Evolutionary conservation across 2,329 filamentous ascomycete genomes (phyloP), one percentile per base, ranked within the genome.

Genomic region (Xylariaceae sp.): DNA sequence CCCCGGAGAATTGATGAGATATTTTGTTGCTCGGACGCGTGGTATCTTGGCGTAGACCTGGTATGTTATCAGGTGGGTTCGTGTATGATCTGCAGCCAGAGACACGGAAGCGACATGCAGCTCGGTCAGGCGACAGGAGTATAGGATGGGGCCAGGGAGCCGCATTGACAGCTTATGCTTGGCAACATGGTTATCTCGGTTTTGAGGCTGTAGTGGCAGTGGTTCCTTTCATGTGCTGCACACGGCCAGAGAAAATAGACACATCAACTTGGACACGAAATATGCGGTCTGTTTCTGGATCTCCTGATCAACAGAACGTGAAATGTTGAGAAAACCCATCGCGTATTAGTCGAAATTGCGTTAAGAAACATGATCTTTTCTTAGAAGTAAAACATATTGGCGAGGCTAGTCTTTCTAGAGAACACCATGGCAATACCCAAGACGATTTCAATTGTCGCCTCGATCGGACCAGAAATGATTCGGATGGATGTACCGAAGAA

Each of bases 21-120:
- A n/a, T n/a, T n/a, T n/a, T n/a, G n/a, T n/a, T n/a, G n/a, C n/a
- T n/a, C n/a, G n/a, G n/a, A n/a, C n/a, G n/a, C n/a, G n/a, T n/a
- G n/a, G n/a, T n/a, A n/a, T n/a, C n/a, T n/a, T n/a, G n/a, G n/a
- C n/a, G n/a, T 58, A 44, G 54, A 53, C 50, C 50, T 45, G 38
- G 52, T 49, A 40, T 47, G 45, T 45, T 45, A 39, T 49, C 48
- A 32, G 21, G 42, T 33, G 40, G 40, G 34, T 33, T 40, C 45
- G 42, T 57, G 61, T 63, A 42, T 64, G 61, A 63, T 64, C 60
- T 58, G 45, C 61, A 45, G 54, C 42, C 46, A 45, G 55, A 64
- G 61, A 62, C 60, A 49, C 48, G 35, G 37, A 46, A 41, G 50
- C 38, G 36, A 52, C 47, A 57, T 56, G 56, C 55, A 49, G 32